Base-by-base conservation (phyloP, 768 basidiomycete species). In the Trametes punicea region DNA sequence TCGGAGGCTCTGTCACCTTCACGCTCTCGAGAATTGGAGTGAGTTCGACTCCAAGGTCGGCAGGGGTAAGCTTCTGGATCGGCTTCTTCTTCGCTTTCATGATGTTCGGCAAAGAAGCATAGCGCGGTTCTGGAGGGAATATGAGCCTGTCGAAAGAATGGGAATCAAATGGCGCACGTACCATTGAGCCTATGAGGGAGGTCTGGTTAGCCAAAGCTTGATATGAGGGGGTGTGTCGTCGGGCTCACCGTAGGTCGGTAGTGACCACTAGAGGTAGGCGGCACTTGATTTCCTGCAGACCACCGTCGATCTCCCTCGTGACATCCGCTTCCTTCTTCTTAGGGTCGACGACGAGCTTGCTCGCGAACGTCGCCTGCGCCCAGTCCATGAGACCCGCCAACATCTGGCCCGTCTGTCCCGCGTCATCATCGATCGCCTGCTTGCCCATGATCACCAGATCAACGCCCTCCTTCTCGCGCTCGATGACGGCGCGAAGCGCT, bases 71-170 rank as follows among this genome's bases (percentile, higher is more conserved):
- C 67, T 90, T 93, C 73, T 95, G 87, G 39, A 98, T 73, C 13
- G 89, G 87, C 76, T 99, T 99, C 81, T 98, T 99, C 81, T 98
- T 98, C n/a, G 97, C 97, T 73, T 96, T 95, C 92, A 96, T 96
- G 72, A 96, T 96, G 64, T 93, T 94, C 3, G 93, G 93, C 57
- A 99, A 71, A n/a, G 95, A 93, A 0, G 97, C 97, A 67, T 97
- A 99, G 63, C 96, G 88, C 0, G 96, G 96, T 71, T 96, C 95
- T 93, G 66, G 16, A 45, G 51, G 51, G 39, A 13, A 38, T 18
- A 25, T 36, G 6, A 48, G 38, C 4, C 2, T 40, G 7, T 47
- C 16, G 2, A 5, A 30, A 20, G 25, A 18, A 3, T n/a, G n/a
- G n/a, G 11, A 20, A n/a, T 40, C 10, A n/a, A 31, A 16, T 41